Base-by-base conservation (phyloP, 2,329 filamentous ascomycete genomes). In the Zymoseptoria brevis region DNA sequence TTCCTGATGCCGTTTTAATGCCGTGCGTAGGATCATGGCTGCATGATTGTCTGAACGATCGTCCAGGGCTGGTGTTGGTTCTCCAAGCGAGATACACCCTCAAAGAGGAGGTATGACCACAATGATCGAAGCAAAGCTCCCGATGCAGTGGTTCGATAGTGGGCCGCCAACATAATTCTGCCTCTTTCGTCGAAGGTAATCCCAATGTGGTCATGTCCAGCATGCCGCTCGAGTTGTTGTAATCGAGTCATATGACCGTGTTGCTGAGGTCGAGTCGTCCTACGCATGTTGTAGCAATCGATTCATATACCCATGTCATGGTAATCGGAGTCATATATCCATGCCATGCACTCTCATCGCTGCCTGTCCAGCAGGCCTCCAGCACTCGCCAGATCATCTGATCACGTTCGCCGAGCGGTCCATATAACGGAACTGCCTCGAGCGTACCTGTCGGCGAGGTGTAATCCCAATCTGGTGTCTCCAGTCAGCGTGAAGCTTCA, bases 371-470 rank as follows among this genome's bases (percentile, higher is more conserved):
- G 35, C 35, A 45, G 13, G 13, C 35, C 35, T 45, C 35, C 35
- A 16, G 13, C 35, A 54, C 24, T 35, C n/a, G 7, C n/a, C 7
- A 13, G 51, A 9, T 19, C 29, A 29, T 29, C 35, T 9, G 61
- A 54, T 29, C 58, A 58, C 30, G 52, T 56, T 26, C 61, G 59
- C 66, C 68, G 68, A 13, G 64, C 61, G 19, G 64, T 58, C 67
- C 67, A 70, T 4, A 65, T 8, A 8, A 29, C 66, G 41, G 66
- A 66, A 50, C 59, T 62, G 29, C 72, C 72, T 65, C 73, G 65
- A n/a, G 74, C 74, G 63, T 76, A 76, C 30, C 70, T 67, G 62
- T 76, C 71, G n/a, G 73, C 69, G 55, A 76, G 72, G 59, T 71
- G 69, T 29, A 76, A 67, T 3, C 74, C 74, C 30, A 75, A 54